Conservation (phyloP, 2,329 filamentous ascomycete genomes). For the Plenodomus lindquistii region DNA sequence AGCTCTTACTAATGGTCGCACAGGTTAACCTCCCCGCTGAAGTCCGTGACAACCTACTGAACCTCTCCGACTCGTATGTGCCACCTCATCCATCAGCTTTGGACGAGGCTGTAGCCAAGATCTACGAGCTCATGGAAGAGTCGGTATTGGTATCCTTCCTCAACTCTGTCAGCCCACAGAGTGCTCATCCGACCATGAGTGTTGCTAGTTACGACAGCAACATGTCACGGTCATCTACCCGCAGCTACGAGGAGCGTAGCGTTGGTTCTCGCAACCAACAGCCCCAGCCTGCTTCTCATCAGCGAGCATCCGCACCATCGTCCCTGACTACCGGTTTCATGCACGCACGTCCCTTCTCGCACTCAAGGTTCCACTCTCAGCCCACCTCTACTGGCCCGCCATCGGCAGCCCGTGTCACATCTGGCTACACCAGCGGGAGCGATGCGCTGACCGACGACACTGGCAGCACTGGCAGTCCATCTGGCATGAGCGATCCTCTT, state of each 20-base stretch:
- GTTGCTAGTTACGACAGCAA: constrained; percentile 49
- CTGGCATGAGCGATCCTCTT: constrained; percentile 64
- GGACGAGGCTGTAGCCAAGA: constrained; percentile 81
- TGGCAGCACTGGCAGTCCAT: constrained; percentile 53
- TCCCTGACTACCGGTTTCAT: constrained; percentile 44
- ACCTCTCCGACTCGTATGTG: constrained; percentile 60
- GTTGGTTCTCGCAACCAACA: constrained; percentile 33
- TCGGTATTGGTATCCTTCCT: constrained; percentile 92
- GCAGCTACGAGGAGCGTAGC: constrained; percentile 48
- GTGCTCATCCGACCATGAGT: constrained; percentile 47
- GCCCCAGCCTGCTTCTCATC: constrained; percentile 37
- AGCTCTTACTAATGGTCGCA: constrained; percentile 20
- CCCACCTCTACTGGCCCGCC: constrained; percentile 39
- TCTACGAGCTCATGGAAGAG: constrained; percentile 97
- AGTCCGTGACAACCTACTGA: constrained; percentile 79
- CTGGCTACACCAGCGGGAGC: constrained; percentile 48
- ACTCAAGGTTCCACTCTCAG: constrained; percentile 44
- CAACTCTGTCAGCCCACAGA: constrained; percentile 63
- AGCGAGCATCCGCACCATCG: constrained; percentile 46
- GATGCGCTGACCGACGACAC: constrained; percentile 65
- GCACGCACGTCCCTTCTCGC: constrained; percentile 40
- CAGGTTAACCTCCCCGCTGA: constrained; percentile 75
- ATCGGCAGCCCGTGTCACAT: constrained; percentile 28
- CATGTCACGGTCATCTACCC: constrained; percentile 44
- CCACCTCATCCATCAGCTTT: constrained; percentile 76